A percentile compares a stretch with the other conserved stretches of the same genome.
phyloP scores from a whole-genome alignment of 768 basidiomycete genomes.

The Boletus rubroflammeus region DNA sequence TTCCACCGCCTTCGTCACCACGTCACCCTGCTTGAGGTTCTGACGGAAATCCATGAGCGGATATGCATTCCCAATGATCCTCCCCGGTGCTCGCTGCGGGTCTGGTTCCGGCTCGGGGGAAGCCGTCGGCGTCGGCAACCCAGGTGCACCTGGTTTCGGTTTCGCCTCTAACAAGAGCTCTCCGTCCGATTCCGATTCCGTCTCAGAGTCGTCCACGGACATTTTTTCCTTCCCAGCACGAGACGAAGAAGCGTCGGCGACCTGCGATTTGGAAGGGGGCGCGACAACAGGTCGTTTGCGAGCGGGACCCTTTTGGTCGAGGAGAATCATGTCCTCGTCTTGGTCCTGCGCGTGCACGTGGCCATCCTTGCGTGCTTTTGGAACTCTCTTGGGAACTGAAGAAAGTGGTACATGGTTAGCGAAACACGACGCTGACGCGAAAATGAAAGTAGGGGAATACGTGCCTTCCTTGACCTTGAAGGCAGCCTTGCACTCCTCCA shows the following conservation, averaged over 20 bases:
- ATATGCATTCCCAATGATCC: conserved; percentile 70
- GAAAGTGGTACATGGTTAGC: neutral
- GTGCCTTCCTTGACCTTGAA: conserved; percentile 81
- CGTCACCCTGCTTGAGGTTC: conserved; percentile 68
- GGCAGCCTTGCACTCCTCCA: conserved; percentile 56
- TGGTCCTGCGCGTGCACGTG: conserved; percentile 63
- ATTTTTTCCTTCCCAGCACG: conserved; percentile 16
- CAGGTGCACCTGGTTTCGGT: conserved; percentile 11
- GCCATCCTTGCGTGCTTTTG: conserved; percentile 54
- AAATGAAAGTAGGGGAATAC: conserved; percentile 9
- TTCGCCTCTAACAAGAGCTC: conserved; percentile 23
- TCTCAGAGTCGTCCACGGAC: conserved; percentile 43
- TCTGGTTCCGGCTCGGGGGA: conserved; percentile 45
- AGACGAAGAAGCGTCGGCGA: neutral
- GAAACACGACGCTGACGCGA: neutral
- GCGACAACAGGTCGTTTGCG: conserved; percentile 14
- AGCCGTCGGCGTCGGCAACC: conserved; percentile 52
- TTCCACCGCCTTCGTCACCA: conserved; percentile 82
- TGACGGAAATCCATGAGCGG: conserved; percentile 76
- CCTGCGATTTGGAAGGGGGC: conserved; percentile 7
- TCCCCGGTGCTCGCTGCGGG: conserved; percentile 56
- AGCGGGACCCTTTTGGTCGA: conserved; percentile 36
- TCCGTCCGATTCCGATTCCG: conserved; percentile 48
- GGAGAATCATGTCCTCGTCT: conserved; percentile 54
- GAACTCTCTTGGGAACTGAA: conserved; percentile 62